A percentile compares a stretch with the other conserved stretches of the same genome.
Conservation (phyloP, 768 basidiomycete species). For the Boletus bicolor region DNA sequence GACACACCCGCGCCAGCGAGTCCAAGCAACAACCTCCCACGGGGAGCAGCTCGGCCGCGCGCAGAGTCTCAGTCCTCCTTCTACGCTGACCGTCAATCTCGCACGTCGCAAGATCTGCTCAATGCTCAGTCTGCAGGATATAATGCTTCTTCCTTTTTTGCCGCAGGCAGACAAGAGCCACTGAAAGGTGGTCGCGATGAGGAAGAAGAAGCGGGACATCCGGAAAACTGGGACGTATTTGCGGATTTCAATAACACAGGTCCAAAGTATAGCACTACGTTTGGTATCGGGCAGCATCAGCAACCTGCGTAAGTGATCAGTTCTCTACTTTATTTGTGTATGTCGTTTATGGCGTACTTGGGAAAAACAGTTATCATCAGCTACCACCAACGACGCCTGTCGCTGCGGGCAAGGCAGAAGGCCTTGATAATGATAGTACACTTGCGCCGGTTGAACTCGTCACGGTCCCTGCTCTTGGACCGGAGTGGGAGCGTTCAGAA, state of each 20-base stretch:
- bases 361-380: constrained; percentile 42
- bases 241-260: constrained; percentile 89
- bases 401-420: constrained; percentile 35
- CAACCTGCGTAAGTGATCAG: constrained; percentile 44
- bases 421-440: constrained; percentile 29
- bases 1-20: constrained; percentile 35
- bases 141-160: constrained; percentile 66
- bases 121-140: constrained; percentile 63
- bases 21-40: constrained; percentile 17
- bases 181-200: constrained; percentile 78
- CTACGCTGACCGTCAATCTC: constrained; percentile 40
- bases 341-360: constrained; percentile 7
- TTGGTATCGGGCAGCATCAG: constrained; percentile 40
- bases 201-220: constrained; percentile 45
- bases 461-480: constrained; percentile 86
- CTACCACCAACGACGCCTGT: constrained; percentile 31
- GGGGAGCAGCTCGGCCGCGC: constrained; percentile 41
- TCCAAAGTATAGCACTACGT: constrained; percentile 68
- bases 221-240: constrained; percentile 71
- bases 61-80: constrained; percentile 76
- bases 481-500: constrained; percentile 86
- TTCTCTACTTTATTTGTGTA: neutral
- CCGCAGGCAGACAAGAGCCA: constrained; percentile 69
- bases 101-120: constrained; percentile 47
- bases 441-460: constrained; percentile 74